A percentile compares a stretch with the other conserved stretches of the same genome.
These are phyloP conservation scores for Phialocephala subalpina DNA, from an alignment of 2,329 filamentous ascomycete species.

Conservation along the genomic window DNA sequence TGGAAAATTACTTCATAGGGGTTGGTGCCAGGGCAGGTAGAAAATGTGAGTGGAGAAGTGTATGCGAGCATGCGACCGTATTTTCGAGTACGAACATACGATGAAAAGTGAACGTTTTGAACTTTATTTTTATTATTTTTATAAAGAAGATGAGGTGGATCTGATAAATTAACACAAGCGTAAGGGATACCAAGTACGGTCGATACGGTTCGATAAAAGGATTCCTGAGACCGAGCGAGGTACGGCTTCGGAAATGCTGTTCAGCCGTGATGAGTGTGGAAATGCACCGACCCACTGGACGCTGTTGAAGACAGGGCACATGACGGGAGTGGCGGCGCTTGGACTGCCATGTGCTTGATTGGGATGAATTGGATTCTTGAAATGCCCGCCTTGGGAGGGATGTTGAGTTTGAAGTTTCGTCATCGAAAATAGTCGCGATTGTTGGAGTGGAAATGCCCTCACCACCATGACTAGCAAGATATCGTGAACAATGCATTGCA, in stretches of 20 bases:
- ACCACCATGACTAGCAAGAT: neutral
- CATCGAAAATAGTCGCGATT: neutral
- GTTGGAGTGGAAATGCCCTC: neutral
- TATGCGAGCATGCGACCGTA: neutral
- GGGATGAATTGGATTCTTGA: neutral
- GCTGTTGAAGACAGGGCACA: neutral
- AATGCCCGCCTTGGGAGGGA: neutral
- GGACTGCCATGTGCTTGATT: neutral
- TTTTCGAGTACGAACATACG: neutral
- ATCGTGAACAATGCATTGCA: neutral
- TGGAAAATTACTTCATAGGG: neutral
- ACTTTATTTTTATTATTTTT: too few species aligned
- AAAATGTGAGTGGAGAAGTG: neutral
- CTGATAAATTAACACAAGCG: neutral
- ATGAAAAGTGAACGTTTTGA: neutral
- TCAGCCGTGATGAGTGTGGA: neutral
- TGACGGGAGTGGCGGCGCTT: slow-evolving; percentile 9
- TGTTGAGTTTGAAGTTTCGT: slow-evolving; percentile 7
- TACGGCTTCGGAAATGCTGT: neutral
- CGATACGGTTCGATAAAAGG: neutral
- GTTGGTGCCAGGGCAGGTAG: neutral
- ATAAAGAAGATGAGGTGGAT: neutral
- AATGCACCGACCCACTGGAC: neutral
- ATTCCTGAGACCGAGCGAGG: neutral
- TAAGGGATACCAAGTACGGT: neutral